Percentiles rank a stretch among this genome's conserved stretches.
phyloP scores from a whole-genome alignment of 1,284 basidiomycete species.

The Lignosus rhinocerotis region DNA sequence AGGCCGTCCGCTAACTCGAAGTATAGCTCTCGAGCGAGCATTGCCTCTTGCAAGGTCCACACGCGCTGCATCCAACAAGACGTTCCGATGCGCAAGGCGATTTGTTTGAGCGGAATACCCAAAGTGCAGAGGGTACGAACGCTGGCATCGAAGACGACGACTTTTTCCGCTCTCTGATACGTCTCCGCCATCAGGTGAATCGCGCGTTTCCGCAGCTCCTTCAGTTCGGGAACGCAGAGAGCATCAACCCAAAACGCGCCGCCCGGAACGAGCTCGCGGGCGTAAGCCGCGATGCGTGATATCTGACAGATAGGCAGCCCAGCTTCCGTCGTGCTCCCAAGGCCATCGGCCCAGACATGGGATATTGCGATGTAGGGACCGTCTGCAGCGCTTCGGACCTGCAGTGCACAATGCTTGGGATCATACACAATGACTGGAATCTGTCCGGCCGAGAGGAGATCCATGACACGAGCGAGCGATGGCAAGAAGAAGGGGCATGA shows the following conservation, averaged over 20 bases:
- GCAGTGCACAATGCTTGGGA: background rate
- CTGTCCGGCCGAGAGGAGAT: background rate
- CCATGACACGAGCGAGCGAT: slow-evolving; percentile 1
- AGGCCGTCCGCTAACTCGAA: slow-evolving; percentile 9
- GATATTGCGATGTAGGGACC: slow-evolving; percentile 20
- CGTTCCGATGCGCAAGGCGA: slow-evolving; percentile 10
- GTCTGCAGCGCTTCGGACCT: background rate
- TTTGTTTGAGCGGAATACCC: slow-evolving; percentile 1
- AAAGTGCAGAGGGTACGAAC: slow-evolving; percentile 8
- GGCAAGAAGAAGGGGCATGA: slow-evolving; percentile 3
- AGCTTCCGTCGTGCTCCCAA: slow-evolving; percentile 22
- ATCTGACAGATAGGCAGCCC: slow-evolving; percentile 20
- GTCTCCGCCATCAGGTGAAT: slow-evolving; percentile 18
- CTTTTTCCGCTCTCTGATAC: slow-evolving; percentile 11
- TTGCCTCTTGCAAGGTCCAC: slow-evolving; percentile 23
- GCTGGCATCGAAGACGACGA: slow-evolving; percentile 19
- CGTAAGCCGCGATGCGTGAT: slow-evolving; percentile 8
- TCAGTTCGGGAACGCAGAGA: slow-evolving; percentile 15
- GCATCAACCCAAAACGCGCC: slow-evolving; percentile 23
- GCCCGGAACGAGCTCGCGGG: background rate
- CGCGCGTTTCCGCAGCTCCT: slow-evolving; percentile 4
- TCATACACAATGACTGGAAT: slow-evolving; percentile 3
- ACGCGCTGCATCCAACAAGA: slow-evolving; percentile 22
- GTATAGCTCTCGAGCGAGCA: slow-evolving; percentile 18
- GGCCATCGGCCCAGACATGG: slow-evolving; percentile 25